Percentiles rank a stretch among this genome's conserved stretches.
Conservation (phyloP, 73 alveolate species). For the Paramecium bursaria region DNA sequence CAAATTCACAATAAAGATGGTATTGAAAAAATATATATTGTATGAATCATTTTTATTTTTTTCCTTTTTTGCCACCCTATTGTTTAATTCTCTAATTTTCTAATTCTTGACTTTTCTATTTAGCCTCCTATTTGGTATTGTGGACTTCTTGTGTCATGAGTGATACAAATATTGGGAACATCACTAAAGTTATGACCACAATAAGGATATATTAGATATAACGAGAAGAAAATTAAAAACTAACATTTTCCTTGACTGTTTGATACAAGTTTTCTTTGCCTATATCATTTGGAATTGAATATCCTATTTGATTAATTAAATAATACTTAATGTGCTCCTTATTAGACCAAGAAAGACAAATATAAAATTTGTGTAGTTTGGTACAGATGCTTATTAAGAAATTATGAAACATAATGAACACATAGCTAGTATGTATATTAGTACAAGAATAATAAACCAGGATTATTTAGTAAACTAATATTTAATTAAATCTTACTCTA, state of each 20-base stretch:
- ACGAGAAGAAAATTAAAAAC: background rate
- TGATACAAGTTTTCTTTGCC: no score
- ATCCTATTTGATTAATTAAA: no score
- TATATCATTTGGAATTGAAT: no score
- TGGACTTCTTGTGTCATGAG: conserved; percentile 34
- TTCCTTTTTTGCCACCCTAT: no score
- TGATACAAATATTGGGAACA: conserved; percentile 52
- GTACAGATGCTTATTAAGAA: no score
- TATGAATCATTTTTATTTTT: no score
- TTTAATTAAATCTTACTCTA: background rate
- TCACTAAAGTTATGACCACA: background rate
- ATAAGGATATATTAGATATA: background rate
- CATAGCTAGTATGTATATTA: conserved; percentile 12
- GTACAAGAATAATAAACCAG: conserved; percentile 22
- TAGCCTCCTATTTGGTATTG: conserved; percentile 16
- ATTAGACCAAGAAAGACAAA: no score
- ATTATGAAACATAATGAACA: no score
- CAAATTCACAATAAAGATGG: conserved; percentile 84
- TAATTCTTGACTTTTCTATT: no score
- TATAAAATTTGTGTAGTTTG: no score
- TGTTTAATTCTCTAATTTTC: no score
- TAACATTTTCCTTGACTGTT: background rate
- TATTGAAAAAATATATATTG: no score
- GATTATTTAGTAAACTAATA: conserved; percentile 56
- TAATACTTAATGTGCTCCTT: background rate